Evolutionary conservation across 148 eudicot genomes (phyloP).

Genomic region (Persicaria maculosa): DNA sequence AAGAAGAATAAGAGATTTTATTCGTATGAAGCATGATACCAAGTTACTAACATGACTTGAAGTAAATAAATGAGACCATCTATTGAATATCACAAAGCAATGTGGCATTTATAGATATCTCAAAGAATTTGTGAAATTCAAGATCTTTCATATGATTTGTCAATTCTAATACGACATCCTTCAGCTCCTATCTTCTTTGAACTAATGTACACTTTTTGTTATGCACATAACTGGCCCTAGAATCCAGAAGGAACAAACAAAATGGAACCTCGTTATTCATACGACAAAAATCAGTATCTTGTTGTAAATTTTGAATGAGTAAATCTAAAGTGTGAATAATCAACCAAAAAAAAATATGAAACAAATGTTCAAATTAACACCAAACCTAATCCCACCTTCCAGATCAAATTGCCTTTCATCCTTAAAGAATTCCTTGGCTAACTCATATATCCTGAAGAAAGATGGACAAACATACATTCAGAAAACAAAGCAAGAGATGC

Average conservation of each 20-base stretch:
- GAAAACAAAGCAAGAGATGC: background rate
- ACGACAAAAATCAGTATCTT: background rate
- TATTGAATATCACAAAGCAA: background rate
- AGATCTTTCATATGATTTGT: background rate
- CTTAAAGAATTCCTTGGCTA: constrained; percentile 58
- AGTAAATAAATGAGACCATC: background rate
- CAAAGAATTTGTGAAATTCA: background rate
- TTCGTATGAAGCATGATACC: background rate
- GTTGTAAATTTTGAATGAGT: too few relatives aligned
- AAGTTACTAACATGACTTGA: background rate
- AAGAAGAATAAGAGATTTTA: background rate
- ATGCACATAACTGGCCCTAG: too few relatives aligned
- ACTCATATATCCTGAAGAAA: constrained; percentile 56
- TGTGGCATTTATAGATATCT: background rate
- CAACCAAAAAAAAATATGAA: constrained; percentile 4
- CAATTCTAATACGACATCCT: too few relatives aligned
- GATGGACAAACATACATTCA: background rate
- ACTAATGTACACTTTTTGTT: too few relatives aligned
- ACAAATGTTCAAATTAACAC: background rate
- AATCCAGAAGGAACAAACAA: too few relatives aligned
- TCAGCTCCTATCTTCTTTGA: too few relatives aligned
- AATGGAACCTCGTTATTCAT: background rate
- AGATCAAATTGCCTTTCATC: constrained; percentile 71
- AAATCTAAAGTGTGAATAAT: background rate
- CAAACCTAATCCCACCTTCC: constrained; percentile 44